Evolutionary conservation across 345 rosid genomes (phyloP), one percentile per base, ranked within the genome.

Genomic region (Noccaea caerulescens): DNA sequence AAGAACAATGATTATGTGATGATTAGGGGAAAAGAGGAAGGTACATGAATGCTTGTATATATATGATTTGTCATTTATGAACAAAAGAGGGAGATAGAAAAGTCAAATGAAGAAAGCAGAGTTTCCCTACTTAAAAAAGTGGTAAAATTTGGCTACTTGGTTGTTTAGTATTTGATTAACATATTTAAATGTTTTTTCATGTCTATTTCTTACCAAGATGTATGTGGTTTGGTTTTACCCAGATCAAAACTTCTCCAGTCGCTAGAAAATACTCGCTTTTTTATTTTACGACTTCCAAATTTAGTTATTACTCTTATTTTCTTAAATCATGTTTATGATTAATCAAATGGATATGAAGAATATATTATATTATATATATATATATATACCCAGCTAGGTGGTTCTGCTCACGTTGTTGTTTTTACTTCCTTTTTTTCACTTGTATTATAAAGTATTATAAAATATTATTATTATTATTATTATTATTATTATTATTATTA

Each of bases 91-190:
- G 34, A 62, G 27, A 14, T 3, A 56, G 78, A 75, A 75, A 69
- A 75, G 79, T 75, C 79, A 75, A 62, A 61, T 62, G 75, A 63
- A 57, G 65, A 62, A 62, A 45, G 11, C 42, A 61, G 44, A 68
- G 55, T 41, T 58, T 47, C 54, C 52, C 74, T 54, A 62, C 69
- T 75, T 69, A 7, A 67, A 58, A 68, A 58, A 71, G 58, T 68
- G 59, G 79, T 75, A 75, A 69, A 75, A 2, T 6, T 75, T 75
- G 75, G 79, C 75, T 75, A 75, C 79, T 68, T 66, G 67, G 6
- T 73, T 42, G 23, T 20, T 41, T 25, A 12, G 30, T 39, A 47
- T 44, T 44, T 72, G 36, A 36, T 65, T 73, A n/a, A 33, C 52
- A 58, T 60, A 50, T 12, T 8, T 53, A 27, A 4, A 38, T 57